A percentile compares a stretch with the other conserved stretches of the same genome.
These are phyloP conservation scores for Penicillium occitanis DNA, from an alignment of 2,329 filamentous ascomycete species.

Conservation along the genomic window DNA sequence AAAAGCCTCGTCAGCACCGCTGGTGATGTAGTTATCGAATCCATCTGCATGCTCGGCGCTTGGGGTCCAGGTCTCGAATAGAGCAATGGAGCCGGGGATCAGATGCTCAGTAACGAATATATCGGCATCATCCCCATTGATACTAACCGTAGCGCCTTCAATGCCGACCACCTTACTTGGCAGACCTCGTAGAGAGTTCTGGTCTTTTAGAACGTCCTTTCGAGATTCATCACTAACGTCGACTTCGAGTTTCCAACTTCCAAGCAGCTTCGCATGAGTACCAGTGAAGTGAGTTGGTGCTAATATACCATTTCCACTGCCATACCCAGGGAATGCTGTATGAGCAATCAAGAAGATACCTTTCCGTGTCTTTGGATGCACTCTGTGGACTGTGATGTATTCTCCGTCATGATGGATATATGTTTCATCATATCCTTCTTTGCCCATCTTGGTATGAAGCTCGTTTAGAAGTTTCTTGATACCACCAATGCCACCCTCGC, in stretches of 20 bases:
- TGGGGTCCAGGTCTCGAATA: constrained; percentile 96
- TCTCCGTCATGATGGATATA: constrained; percentile 96
- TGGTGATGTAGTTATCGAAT: constrained; percentile 81
- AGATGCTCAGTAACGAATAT: constrained; percentile 81
- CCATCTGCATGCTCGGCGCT: constrained; percentile 79
- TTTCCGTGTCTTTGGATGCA: constrained; percentile 87
- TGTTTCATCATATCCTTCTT: constrained; percentile 90
- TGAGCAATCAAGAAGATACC: constrained; percentile 96
- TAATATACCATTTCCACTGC: constrained; percentile 78
- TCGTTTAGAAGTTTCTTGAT: constrained; percentile 92
- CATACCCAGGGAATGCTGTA: constrained; percentile 89
- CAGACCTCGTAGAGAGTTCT: constrained; percentile 72
- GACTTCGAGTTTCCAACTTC: constrained; percentile 89
- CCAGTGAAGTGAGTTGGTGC: constrained; percentile 76
- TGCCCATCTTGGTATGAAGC: constrained; percentile 93
- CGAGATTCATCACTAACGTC: constrained; percentile 72
- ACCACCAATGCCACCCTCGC: constrained; percentile 81
- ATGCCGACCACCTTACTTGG: constrained; percentile 77
- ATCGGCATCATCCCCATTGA: constrained; percentile 69
- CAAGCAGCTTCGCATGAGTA: constrained; percentile 80
- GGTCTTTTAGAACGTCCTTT: constrained; percentile 65
- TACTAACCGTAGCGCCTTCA: constrained; percentile 70
- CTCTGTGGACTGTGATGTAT: constrained; percentile 92
- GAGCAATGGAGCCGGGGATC: constrained; percentile 86
- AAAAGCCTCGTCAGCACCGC: constrained; percentile 77